Base-by-base conservation (phyloP, 768 basidiomycete genomes). In the Infundibulicybe gibba region DNA sequence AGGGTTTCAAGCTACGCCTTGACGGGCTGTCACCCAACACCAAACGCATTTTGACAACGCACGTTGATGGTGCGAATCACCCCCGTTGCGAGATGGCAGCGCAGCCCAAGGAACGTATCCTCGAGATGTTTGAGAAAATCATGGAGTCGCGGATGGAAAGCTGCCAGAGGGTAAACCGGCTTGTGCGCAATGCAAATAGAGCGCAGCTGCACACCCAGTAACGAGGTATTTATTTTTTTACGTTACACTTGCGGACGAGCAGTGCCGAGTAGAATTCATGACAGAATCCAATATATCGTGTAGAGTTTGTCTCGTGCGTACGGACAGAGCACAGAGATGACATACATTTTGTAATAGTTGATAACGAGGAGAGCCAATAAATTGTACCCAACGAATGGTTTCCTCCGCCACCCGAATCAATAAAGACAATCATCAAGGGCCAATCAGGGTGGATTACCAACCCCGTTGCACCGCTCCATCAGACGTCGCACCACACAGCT, bases 141-240 rank as follows among this genome's bases (percentile, higher is more conserved):
- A 78, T 87, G 70, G 82, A 86, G 55, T 72, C 80, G 2, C 75
- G 87, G 45, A 80, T 89, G 76, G 86, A 87, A 62, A 87, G 83
- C 57, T 89, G 87, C 61, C 75, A 83, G 52, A 72, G 84, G 31
- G 71, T 85, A 44, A 78, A 78, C 51, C 74, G 73, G 40, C 68
- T 88, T 51, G 75, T 86, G 33, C 65, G 68, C 41, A 67, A 72
- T 43, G 71, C 72, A 39, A 74, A 69, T 54, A 62, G 65, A 45
- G 58, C 60, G 17, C 61, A 66, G 43, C 47, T 64, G 38, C 54
- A 62, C 45, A 39, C 47, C 40, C 57, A 54, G 33, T 68, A 56
- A 62, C 48, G 13, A n/a, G 45, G 50, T 44, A 48, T 47, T 20
- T 33, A 25, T 37, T 51, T 37, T 51, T 21, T 15, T 25, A 40